Percentiles rank a stretch among this genome's conserved stretches.
These are phyloP conservation scores for Boletus rubropictus DNA, from an alignment of 768 basidiomycete genomes.

Conservation along the genomic window DNA sequence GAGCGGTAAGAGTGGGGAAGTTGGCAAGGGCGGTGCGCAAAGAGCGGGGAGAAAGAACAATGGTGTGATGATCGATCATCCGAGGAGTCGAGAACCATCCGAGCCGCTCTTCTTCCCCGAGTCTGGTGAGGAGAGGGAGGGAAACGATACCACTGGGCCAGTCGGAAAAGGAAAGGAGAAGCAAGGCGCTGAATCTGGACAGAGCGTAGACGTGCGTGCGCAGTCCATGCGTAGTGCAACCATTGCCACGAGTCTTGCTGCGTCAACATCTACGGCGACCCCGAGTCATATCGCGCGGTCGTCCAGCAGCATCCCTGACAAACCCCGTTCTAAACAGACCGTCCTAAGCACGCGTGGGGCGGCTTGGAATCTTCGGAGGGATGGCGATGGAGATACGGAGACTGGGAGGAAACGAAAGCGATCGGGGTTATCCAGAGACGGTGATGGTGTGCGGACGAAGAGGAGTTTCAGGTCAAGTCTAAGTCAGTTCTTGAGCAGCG, in stretches of 20 bases:
- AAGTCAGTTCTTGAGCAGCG: slow-evolving; percentile 48
- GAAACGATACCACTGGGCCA: background rate
- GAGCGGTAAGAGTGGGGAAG: background rate
- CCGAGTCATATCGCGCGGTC: background rate
- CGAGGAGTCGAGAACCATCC: slow-evolving; percentile 10
- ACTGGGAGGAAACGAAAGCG: slow-evolving; percentile 36
- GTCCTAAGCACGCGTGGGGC: slow-evolving; percentile 50
- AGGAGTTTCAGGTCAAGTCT: slow-evolving; percentile 43
- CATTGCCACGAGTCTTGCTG: background rate
- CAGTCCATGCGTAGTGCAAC: background rate
- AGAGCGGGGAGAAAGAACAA: background rate
- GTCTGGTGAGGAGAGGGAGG: slow-evolving; percentile 13
- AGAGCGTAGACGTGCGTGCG: background rate
- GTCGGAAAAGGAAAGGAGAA: slow-evolving; percentile 1
- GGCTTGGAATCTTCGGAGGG: slow-evolving; percentile 39
- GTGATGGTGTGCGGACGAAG: slow-evolving; percentile 3
- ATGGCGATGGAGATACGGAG: slow-evolving; percentile 10
- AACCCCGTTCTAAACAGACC: slow-evolving; percentile 32
- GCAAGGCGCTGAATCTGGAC: background rate
- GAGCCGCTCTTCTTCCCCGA: slow-evolving; percentile 27
- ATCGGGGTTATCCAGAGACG: slow-evolving; percentile 18
- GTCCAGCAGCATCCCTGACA: background rate
- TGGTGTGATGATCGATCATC: background rate
- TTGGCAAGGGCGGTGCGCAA: background rate
- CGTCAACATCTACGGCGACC: background rate